Conservation (phyloP, 306 rosid genomes). For the Cajanus cajan region DNA sequence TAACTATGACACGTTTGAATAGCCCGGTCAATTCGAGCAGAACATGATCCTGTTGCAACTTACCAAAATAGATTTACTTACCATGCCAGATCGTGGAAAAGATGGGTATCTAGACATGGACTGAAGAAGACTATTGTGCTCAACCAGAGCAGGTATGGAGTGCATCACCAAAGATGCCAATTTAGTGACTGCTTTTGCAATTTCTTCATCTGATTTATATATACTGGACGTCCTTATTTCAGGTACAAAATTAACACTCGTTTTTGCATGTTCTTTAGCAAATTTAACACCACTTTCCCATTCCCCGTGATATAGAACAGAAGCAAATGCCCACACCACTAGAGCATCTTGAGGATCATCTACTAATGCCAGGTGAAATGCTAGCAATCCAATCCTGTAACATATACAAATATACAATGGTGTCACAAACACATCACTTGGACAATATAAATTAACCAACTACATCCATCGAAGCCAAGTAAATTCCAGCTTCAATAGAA, state of each 20-base stretch:
- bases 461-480: not conserved
- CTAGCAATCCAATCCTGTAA: slow-evolving; percentile 79
- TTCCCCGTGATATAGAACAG: slow-evolving; percentile 74
- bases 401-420: slow-evolving; percentile 30
- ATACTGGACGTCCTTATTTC: slow-evolving; percentile 56
- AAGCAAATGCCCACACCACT: slow-evolving; percentile 68
- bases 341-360: slow-evolving; percentile 68
- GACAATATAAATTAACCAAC: slow-evolving; percentile 21
- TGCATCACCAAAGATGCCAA: slow-evolving; percentile 61
- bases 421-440: slow-evolving; percentile 23
- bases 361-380: slow-evolving; percentile 74
- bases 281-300: slow-evolving; percentile 68
- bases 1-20: slow-evolving; percentile 18
- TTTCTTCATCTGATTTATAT: slow-evolving; percentile 57
- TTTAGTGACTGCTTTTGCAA: slow-evolving; percentile 55
- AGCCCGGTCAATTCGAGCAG: slow-evolving; percentile 18
- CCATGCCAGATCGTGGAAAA: slow-evolving; percentile 46
- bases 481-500: not conserved
- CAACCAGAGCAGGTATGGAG: slow-evolving; percentile 42
- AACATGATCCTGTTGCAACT: slow-evolving; percentile 25
- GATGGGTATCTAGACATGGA: slow-evolving; percentile 45
- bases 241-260: slow-evolving; percentile 51
- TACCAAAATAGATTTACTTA: slow-evolving; percentile 39
- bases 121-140: slow-evolving; percentile 36
- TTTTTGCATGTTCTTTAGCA: slow-evolving; percentile 56